A percentile compares a stretch with the other conserved stretches of the same genome.
phyloP scores from a whole-genome alignment of 257 asterid genomes.

The Ophiorrhiza pumila region DNA sequence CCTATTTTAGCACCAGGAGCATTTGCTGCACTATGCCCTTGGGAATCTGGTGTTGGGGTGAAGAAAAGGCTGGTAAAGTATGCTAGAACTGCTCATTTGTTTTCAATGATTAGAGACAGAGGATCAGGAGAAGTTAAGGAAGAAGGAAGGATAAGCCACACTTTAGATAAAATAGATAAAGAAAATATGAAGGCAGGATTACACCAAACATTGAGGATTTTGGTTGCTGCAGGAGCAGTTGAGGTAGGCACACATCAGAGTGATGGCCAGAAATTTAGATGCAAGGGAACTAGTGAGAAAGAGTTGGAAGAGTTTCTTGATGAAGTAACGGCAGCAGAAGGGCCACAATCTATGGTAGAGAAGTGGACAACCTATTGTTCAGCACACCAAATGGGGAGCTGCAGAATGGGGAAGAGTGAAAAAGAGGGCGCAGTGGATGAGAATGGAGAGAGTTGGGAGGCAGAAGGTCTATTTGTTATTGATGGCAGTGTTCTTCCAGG shows the following conservation, averaged over 20 bases:
- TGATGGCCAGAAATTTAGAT: conserved; percentile 56
- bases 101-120: conserved; percentile 57
- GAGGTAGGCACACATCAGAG: conserved; percentile 85
- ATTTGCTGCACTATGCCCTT: conserved; percentile 58
- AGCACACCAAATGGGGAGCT: conserved; percentile 97
- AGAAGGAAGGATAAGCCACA: conserved; percentile 50
- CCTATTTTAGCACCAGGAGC: conserved; percentile 65
- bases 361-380: conserved; percentile 62
- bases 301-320: conserved; percentile 60
- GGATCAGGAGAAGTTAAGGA: conserved; percentile 49
- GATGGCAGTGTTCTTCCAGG: conserved; percentile 82
- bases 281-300: conserved; percentile 36
- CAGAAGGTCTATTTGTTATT: conserved; percentile 66
- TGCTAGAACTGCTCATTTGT: conserved; percentile 60
- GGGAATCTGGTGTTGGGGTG: conserved; percentile 54
- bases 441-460: conserved; percentile 96
- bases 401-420: conserved; percentile 62
- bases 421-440: conserved; percentile 68
- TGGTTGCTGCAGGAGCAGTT: conserved; percentile 76
- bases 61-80: conserved; percentile 48
- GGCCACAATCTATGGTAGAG: conserved; percentile 52
- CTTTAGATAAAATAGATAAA: conserved; percentile 32
- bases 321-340: conserved; percentile 46
- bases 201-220: conserved; percentile 44
- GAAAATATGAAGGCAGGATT: conserved; percentile 57